These are phyloP conservation scores for Paratinospora sagittata DNA, from an alignment of 164 flowering plant species.

Conservation along the genomic window DNA sequence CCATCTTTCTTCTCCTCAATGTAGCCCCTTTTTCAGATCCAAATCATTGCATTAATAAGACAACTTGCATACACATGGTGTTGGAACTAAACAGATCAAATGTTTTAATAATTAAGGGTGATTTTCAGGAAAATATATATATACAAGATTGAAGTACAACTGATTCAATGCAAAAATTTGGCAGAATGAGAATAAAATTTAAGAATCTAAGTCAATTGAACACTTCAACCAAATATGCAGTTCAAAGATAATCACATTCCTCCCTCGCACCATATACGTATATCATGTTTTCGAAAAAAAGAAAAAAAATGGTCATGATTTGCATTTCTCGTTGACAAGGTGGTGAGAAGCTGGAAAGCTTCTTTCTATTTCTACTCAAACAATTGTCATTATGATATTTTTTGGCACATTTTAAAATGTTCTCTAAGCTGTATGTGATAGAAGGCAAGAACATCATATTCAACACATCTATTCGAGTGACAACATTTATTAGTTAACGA, in stretches of 20 bases:
- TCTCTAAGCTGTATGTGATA: too few species aligned
- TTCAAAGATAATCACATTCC: not conserved
- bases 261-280: not conserved
- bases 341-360: too few species aligned
- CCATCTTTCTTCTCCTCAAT: conserved; percentile 33
- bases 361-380: too few species aligned
- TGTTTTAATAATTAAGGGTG: not conserved
- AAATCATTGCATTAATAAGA: not conserved
- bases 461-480: not conserved
- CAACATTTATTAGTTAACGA: not conserved
- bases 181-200: not conserved
- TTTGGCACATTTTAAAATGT: too few species aligned
- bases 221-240: not conserved
- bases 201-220: not conserved
- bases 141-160: not conserved
- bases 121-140: not conserved
- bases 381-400: too few species aligned
- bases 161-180: not conserved
- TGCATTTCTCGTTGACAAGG: not conserved
- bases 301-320: not conserved
- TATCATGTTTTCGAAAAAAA: not conserved
- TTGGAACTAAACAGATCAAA: not conserved
- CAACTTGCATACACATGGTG: not conserved
- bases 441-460: not conserved
- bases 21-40: conserved; percentile 1